Percentiles rank a stretch among this genome's conserved stretches.
Evolutionary conservation across 1,139 yeast genomes (phyloP).

Genomic region (Dujonia santamariae): DNA sequence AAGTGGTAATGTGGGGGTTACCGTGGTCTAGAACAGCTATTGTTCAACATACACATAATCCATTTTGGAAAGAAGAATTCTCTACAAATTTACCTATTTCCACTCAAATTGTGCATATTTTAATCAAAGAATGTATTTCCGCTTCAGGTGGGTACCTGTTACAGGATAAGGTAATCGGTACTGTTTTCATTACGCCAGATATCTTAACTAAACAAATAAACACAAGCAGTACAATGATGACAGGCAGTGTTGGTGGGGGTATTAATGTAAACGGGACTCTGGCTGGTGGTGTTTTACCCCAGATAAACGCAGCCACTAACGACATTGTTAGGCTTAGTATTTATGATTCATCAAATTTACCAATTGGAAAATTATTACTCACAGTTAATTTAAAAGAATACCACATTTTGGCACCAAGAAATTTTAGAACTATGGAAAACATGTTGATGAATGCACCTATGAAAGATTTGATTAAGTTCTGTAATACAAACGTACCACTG

Average conservation of each 20-base stretch:
- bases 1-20: slow-evolving; percentile 61
- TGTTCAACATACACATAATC: slow-evolving; percentile 46
- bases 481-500: slow-evolving; percentile 40
- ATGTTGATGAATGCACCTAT: slow-evolving; percentile 53
- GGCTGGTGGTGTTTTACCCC: slow-evolving; percentile 2
- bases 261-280: slow-evolving; percentile 21
- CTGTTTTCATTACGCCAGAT: slow-evolving; percentile 55
- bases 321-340: slow-evolving; percentile 43
- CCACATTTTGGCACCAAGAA: slow-evolving; percentile 55
- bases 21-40: slow-evolving; percentile 71
- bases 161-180: slow-evolving; percentile 47
- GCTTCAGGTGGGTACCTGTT: slow-evolving; percentile 23
- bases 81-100: slow-evolving; percentile 54
- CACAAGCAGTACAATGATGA: slow-evolving; percentile 36
- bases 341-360: slow-evolving; percentile 39
- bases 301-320: slow-evolving; percentile 14
- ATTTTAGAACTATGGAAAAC: slow-evolving; percentile 60
- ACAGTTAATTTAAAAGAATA: slow-evolving; percentile 53
- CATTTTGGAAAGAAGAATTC: slow-evolving; percentile 74
- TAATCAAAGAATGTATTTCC: slow-evolving; percentile 47
- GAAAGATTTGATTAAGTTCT: slow-evolving; percentile 46
- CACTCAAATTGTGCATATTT: slow-evolving; percentile 50
- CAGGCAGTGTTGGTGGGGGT: slow-evolving; percentile 25
- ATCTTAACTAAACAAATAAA: slow-evolving; percentile 38
- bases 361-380: slow-evolving; percentile 59